phyloP scores from a whole-genome alignment of 257 asterid genomes.

The Thymus quinquecostatus region DNA sequence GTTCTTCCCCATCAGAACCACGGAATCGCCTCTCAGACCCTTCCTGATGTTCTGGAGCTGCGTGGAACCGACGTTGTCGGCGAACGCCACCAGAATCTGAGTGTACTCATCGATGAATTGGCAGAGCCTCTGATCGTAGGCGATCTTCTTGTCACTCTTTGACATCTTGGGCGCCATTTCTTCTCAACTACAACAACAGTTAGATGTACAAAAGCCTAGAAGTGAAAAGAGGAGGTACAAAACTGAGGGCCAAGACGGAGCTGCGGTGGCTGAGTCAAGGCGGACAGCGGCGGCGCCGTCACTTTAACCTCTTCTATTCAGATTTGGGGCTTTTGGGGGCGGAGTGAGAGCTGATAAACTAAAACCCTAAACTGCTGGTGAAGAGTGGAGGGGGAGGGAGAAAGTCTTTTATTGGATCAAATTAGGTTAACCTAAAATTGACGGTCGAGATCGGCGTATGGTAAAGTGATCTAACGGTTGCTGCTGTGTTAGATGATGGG shows the following conservation, averaged over 20 bases:
- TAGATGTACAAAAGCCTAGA: slow-evolving; percentile 38
- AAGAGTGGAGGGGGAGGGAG: neutral
- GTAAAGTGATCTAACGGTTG: too few species aligned
- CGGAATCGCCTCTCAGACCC: slow-evolving; percentile 85
- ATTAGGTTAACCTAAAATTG: slow-evolving; percentile 26
- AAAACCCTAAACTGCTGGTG: slow-evolving; percentile 33
- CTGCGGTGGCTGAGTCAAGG: slow-evolving; percentile 62
- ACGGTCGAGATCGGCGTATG: too few species aligned
- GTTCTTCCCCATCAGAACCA: slow-evolving; percentile 93
- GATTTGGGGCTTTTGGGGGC: slow-evolving; percentile 25
- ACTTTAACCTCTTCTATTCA: slow-evolving; percentile 58
- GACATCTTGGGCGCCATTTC: slow-evolving; percentile 66
- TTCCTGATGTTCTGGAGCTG: slow-evolving; percentile 82
- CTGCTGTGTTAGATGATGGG: too few species aligned
- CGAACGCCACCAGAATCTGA: slow-evolving; percentile 71
- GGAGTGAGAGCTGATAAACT: neutral
- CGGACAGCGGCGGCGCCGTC: slow-evolving; percentile 84
- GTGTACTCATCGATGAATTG: slow-evolving; percentile 75
- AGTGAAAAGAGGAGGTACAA: slow-evolving; percentile 48
- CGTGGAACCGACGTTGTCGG: slow-evolving; percentile 89
- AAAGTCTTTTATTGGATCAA: neutral
- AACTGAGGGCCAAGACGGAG: slow-evolving; percentile 83
- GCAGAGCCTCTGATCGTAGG: slow-evolving; percentile 79
- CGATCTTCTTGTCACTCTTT: slow-evolving; percentile 81
- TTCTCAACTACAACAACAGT: slow-evolving; percentile 3